Base-by-base conservation (phyloP, 805 yeast species). In the Danielia oregonensis region DNA sequence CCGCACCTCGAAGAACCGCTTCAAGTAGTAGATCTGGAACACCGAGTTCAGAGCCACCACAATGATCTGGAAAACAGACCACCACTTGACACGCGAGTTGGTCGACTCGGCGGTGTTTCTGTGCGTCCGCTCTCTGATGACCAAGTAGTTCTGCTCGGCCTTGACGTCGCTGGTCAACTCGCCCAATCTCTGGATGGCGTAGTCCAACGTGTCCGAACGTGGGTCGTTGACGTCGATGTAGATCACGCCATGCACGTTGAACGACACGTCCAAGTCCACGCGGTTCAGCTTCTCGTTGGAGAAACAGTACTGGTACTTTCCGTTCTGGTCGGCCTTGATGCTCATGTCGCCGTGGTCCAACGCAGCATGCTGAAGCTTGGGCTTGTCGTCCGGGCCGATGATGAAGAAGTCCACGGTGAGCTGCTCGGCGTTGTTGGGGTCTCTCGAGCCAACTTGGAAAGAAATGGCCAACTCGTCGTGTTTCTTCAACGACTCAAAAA, bases 31-130 rank as follows among this genome's bases (percentile, higher is more conserved):
- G 43, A 91, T 88, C 66, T 91, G 98, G 78, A 93, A 93, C 37
- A 89, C 49, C 17, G 96, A 86, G 69, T 88, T 93, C 42, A 74
- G 76, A 12, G 82, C 83, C 29, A 91, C 97, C 36, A 93, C 89
- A 33, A 80, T 52, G 44, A 93, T 70, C 69, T 91, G 98, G 73
- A 89, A 83, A 21, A 86, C 72, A 17, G 96, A 86, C 98, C 98
- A 91, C 86, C 95, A 93, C 64, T 91, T 91, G 46, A 91, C 97
- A 54, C 98, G 79, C 36, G 93, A 82, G 63, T 91, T 91, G 29
- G 98, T 91, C 16, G 95, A 85, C 66, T 91, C 98, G 5, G 98
- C 97, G 7, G 98, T 91, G 67, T 91, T 93, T 76, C 98, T 84
- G 63, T 91, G 98, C 11, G 94, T 85, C 68, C 97, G 83, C 66